Percentiles rank a stretch among this genome's conserved stretches.
phyloP scores from a whole-genome alignment of 106 monocot genomes.

The Iris macrosiphon region DNA sequence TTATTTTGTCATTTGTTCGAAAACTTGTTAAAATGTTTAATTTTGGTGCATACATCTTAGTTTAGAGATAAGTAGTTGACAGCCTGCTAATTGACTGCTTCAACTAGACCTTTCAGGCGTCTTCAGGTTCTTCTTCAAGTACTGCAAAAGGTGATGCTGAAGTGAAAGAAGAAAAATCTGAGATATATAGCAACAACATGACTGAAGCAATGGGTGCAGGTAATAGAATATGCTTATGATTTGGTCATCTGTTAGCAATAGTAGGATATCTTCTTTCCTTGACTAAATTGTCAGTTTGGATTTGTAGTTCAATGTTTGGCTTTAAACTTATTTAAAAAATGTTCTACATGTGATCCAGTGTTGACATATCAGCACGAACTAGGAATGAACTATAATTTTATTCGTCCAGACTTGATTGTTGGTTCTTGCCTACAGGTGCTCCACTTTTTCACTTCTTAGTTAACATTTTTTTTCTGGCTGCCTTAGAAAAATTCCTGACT shows the following conservation, averaged over 20 bases:
- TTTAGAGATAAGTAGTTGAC: neutral
- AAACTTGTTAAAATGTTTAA: neutral
- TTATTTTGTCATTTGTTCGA: no score
- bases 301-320: neutral
- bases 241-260: neutral
- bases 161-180: slow-evolving; percentile 54
- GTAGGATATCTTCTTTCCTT: neutral
- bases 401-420: slow-evolving; percentile 88
- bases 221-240: slow-evolving; percentile 22
- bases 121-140: slow-evolving; percentile 35
- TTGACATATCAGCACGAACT: slow-evolving; percentile 94
- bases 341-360: slow-evolving; percentile 28
- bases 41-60: neutral
- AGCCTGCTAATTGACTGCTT: neutral
- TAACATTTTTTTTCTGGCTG: neutral
- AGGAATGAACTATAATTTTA: slow-evolving; percentile 95
- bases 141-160: slow-evolving; percentile 43
- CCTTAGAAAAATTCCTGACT: neutral
- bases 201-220: slow-evolving; percentile 98
- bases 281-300: no score
- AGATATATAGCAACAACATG: slow-evolving; percentile 80
- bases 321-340: neutral
- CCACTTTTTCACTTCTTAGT: neutral
- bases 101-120: slow-evolving; percentile 35
- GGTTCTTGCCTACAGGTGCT: slow-evolving; percentile 93